Evolutionary conservation across 2,329 filamentous ascomycete genomes (phyloP).

Genomic region (Paracoccidioides brasiliensis): DNA sequence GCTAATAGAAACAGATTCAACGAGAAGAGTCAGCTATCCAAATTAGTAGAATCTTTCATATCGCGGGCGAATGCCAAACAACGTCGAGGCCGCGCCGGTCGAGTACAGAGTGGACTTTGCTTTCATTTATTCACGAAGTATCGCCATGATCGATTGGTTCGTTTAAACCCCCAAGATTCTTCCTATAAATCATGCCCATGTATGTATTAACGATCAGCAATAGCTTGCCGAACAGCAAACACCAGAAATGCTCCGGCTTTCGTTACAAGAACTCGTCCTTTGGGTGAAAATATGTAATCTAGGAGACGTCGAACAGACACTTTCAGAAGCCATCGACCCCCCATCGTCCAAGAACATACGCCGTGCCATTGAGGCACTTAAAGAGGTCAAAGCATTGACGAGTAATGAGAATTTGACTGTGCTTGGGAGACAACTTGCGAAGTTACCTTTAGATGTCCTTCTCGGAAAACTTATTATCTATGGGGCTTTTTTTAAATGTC

Average conservation of each 20-base stretch:
- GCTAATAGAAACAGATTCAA: conserved; percentile 52
- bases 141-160: conserved; percentile 59
- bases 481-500: conserved; percentile 73
- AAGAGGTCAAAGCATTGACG: conserved; percentile 86
- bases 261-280: conserved; percentile 86
- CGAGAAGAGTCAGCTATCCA: conserved; percentile 78
- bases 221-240: conserved; percentile 84
- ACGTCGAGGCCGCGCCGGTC: conserved; percentile 79
- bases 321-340: conserved; percentile 77
- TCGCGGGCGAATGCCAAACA: conserved; percentile 93
- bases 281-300: conserved; percentile 96
- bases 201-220: background rate
- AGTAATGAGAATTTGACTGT: conserved; percentile 69
- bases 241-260: conserved; percentile 88
- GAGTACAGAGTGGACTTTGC: conserved; percentile 88
- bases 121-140: conserved; percentile 92
- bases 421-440: conserved; percentile 73
- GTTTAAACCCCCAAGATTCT: conserved; percentile 4
- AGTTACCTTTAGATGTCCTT: conserved; percentile 84
- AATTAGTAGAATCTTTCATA: conserved; percentile 87
- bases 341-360: conserved; percentile 87
- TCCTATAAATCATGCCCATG: background rate
- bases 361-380: conserved; percentile 78
- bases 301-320: conserved; percentile 79
- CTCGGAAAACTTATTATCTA: conserved; percentile 85